Evolutionary conservation across 306 rosid genomes (phyloP), one percentile per base, ranked within the genome.

Genomic region (Luffa aegyptiaca): DNA sequence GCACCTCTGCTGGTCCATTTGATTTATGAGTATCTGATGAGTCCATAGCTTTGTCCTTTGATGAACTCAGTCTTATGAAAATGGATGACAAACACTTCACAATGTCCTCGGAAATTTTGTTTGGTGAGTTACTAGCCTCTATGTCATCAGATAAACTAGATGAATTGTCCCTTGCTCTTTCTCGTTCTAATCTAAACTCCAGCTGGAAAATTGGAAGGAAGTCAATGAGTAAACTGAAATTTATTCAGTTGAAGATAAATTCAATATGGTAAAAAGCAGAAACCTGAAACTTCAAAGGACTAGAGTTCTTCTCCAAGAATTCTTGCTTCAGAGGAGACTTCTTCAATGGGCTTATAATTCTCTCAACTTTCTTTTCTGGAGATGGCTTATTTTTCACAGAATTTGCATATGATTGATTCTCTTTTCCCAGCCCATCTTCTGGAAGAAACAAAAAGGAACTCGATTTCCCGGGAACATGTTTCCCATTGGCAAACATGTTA

Each of bases 391-490:
- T 87, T 83, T 86, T 94, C 75, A 81, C 84, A 52, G 79, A 16
- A 71, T 89, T 89, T 51, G 89, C 18, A 57, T 83, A 85, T 31
- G 80, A 84, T 57, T 76, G 33, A 73, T 92, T 91, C 89, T 95
- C 98, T 77, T 95, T 95, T 26, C 97, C 96, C 62, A 79, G 81
- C 51, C 86, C 86, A 78, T 91, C 96, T 85, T 85, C 92, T 39
- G 85, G 71, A 62, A 85, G 64, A 57, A 89, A 84, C 16, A 88
- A 81, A 66, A 79, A 57, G 5, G 84, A 78, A 61, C 85, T 88
- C 37, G 84, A 82, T 81, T 78, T 94, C 83, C 78, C 83, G 57
- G 80, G 63, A 58, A 80, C 59, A 58, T 81, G 89, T 79, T 84
- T 90, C 83, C 83, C 83, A 66, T 75, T 81, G 57, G 61, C 79